Base-by-base conservation (phyloP, 495 filamentous ascomycete species). In the Letharia lupina region DNA sequence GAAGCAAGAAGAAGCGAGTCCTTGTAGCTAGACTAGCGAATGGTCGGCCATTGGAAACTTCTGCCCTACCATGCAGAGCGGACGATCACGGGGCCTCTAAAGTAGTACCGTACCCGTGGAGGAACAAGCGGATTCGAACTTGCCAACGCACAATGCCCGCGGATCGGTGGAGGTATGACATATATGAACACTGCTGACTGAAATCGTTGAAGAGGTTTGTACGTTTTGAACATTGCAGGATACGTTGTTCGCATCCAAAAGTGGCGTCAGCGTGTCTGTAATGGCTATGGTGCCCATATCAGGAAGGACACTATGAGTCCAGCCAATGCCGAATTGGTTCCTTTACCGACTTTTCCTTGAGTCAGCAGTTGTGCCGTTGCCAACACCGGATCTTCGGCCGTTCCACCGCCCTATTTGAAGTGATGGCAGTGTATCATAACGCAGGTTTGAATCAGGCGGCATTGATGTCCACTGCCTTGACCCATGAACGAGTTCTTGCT, bases 261-360 rank as follows among this genome's bases (percentile, higher is more conserved):
- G 20, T 50, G 56, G 35, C 31, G 16, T 40, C 44, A 20, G 7
- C 20, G 15, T 18, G 28, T 39, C 37, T 48, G 18, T n/a, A 52
- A 42, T 54, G 57, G 40, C 42, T 59, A 13, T 13, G 10, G 33
- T 31, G 41, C 41, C 58, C 35, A 52, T 37, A 28, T 48, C 47
- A 31, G 64, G 64, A 48, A 66, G 37, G 45, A 54, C 39, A 45
- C 58, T 59, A 58, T 61, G 4, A 39, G 37, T 41, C 35, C 40
- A 52, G 7, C 58, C 58, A 61, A 61, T 61, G 41, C 41, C 41
- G 16, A 31, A 7, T 39, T 15, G 44, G 11, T 15, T 57, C 48
- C 58, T 61, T 66, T 58, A 66, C 64, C 64, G 64, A 66, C 64
- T 60, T 66, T 66, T 66, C 20, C 52, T 33, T n/a, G 39, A 59